These are phyloP conservation scores for Kingdonia uniflora DNA, from an alignment of 164 flowering plant species.

Conservation along the genomic window DNA sequence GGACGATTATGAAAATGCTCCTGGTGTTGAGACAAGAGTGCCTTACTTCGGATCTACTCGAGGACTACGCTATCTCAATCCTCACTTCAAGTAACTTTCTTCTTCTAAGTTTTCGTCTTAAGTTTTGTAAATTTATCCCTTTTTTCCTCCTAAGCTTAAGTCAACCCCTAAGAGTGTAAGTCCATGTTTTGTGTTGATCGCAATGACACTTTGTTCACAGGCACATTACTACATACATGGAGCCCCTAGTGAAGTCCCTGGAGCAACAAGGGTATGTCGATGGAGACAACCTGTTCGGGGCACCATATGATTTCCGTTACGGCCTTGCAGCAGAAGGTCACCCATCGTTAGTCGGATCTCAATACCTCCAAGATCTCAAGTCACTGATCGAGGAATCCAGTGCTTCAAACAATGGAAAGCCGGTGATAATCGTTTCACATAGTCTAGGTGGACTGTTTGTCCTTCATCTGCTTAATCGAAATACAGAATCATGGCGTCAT, in stretches of 20 bases:
- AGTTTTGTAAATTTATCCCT: no score
- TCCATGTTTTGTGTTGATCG: neutral
- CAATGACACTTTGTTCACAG: slow-evolving; percentile 23
- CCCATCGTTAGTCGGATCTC: slow-evolving; percentile 49
- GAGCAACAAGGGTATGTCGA: slow-evolving; percentile 48
- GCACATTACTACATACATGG: slow-evolving; percentile 65
- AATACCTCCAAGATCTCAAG: slow-evolving; percentile 55
- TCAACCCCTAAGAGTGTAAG: no score
- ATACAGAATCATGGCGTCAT: slow-evolving; percentile 44
- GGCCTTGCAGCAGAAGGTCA: slow-evolving; percentile 65
- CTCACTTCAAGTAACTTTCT: slow-evolving; percentile 52
- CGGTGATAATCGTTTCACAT: slow-evolving; percentile 70
- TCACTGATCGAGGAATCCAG: slow-evolving; percentile 56
- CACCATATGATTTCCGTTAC: slow-evolving; percentile 90
- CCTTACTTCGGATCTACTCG: slow-evolving; percentile 57
- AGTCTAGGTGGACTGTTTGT: slow-evolving; percentile 81
- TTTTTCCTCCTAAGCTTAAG: no score
- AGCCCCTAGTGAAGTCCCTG: slow-evolving; percentile 49
- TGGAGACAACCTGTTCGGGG: slow-evolving; percentile 68
- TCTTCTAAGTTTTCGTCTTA: neutral
- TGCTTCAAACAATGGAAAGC: slow-evolving; percentile 48
- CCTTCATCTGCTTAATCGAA: slow-evolving; percentile 70
- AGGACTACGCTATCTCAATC: slow-evolving; percentile 67
- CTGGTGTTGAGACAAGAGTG: slow-evolving; percentile 78
- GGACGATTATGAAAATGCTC: slow-evolving; percentile 65